Conservation (phyloP, 192 early-diverging fungal genomes). For the Mortierella claussenii region DNA sequence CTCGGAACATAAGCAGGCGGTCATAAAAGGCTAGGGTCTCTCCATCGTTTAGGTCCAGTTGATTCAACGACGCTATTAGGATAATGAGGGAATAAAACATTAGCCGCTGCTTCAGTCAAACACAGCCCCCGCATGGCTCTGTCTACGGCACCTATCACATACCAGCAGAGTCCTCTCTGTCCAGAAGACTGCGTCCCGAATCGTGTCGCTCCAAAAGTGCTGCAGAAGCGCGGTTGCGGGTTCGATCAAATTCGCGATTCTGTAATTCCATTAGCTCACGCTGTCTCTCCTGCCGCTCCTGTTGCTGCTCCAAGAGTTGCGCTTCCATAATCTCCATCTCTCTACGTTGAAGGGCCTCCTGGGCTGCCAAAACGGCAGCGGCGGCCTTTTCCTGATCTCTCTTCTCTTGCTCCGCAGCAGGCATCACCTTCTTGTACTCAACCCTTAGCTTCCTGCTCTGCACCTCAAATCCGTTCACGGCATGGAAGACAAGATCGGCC, state of each 20-base stretch:
- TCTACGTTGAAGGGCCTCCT: constrained; percentile 56
- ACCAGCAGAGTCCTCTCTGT: constrained; percentile 31
- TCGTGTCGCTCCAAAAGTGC: constrained; percentile 40
- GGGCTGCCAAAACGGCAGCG: constrained; percentile 39
- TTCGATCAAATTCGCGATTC: constrained; percentile 33
- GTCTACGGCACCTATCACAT: no score
- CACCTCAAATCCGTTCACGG: constrained; percentile 78
- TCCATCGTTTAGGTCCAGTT: constrained; percentile 77
- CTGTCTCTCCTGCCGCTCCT: constrained; percentile 43
- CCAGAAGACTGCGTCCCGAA: constrained; percentile 46
- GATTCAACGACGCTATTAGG: constrained; percentile 34
- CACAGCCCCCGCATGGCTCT: no score
- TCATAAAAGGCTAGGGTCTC: constrained; percentile 78
- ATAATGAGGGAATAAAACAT: no score
- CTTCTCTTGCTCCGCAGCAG: constrained; percentile 66
- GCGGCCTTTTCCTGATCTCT: constrained; percentile 61
- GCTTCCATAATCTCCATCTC: constrained; percentile 53
- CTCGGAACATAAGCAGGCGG: constrained; percentile 75
- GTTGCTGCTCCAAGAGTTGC: constrained; percentile 29
- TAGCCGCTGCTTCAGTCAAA: no score
- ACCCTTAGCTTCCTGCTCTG: constrained; percentile 79
- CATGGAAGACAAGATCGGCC: constrained; percentile 72
- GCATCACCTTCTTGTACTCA: constrained; percentile 83
- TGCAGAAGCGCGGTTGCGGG: constrained; percentile 37
- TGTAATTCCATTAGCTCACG: constrained; percentile 46